phyloP scores from a whole-genome alignment of 208 protist genomes.

The Leishmania lainsoni region DNA sequence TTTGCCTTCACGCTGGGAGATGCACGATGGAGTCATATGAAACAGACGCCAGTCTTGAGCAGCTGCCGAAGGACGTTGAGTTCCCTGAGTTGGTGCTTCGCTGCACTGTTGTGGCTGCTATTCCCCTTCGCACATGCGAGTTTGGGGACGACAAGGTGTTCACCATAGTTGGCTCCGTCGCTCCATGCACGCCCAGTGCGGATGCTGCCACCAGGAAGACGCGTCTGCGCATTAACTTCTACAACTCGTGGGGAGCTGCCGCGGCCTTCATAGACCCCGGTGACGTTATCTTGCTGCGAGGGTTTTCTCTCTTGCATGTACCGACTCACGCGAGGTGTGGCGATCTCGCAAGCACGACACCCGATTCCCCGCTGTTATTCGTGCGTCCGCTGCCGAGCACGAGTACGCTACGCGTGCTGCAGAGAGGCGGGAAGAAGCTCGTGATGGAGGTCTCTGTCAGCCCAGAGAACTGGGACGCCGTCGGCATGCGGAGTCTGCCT shows the following conservation, averaged over 20 bases:
- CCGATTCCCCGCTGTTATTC: conserved; percentile 20
- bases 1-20: neutral
- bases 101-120: conserved; percentile 42
- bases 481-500: conserved; percentile 52
- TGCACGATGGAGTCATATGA: conserved; percentile 47
- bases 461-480: conserved; percentile 46
- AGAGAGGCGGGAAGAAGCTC: conserved; percentile 40
- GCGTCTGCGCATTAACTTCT: conserved; percentile 61
- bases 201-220: conserved; percentile 7
- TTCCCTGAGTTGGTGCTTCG: conserved; percentile 42
- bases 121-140: conserved; percentile 55
- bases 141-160: conserved; percentile 60
- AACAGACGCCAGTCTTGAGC: conserved; percentile 39
- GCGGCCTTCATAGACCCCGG: conserved; percentile 67
- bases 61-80: conserved; percentile 29
- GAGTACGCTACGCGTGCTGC: conserved; percentile 50
- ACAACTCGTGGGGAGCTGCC: conserved; percentile 66
- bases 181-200: neutral
- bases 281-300: conserved; percentile 60
- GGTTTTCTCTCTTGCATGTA: conserved; percentile 18
- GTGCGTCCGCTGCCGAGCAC: conserved; percentile 41
- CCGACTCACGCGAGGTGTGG: neutral
- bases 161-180: conserved; percentile 44
- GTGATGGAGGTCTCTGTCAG: conserved; percentile 68
- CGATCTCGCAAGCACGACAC: neutral